phyloP scores from a whole-genome alignment of 306 rosid genomes.

The Rosa lucieae region DNA sequence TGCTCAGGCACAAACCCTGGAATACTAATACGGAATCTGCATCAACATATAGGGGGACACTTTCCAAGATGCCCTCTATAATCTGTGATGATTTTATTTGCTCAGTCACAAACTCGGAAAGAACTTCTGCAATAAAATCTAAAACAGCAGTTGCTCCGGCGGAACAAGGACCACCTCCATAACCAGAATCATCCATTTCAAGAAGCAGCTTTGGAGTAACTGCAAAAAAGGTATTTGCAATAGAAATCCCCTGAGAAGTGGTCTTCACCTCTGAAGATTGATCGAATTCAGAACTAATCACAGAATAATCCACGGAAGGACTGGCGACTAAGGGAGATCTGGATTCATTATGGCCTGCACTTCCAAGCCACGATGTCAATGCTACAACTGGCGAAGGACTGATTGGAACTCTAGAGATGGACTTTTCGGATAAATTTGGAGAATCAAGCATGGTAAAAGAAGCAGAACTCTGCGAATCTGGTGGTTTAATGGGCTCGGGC shows the following conservation, averaged over 20 bases:
- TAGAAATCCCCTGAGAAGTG: constrained; percentile 59
- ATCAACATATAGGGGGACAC: constrained; percentile 75
- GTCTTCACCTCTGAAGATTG: constrained; percentile 66
- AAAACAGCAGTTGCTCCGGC: constrained; percentile 96
- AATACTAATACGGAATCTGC: constrained; percentile 79
- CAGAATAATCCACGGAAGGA: constrained; percentile 69
- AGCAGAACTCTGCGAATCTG: constrained; percentile 74
- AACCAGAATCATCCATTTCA: constrained; percentile 90
- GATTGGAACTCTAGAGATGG: constrained; percentile 55
- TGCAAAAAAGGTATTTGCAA: constrained; percentile 56
- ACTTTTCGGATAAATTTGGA: constrained; percentile 84
- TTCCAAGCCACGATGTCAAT: constrained; percentile 89
- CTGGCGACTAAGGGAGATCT: constrained; percentile 59
- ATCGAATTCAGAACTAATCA: constrained; percentile 57
- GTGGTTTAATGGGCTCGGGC: constrained; percentile 41
- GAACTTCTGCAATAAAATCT: constrained; percentile 97
- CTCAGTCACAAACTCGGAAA: constrained; percentile 88
- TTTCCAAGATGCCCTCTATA: constrained; percentile 89
- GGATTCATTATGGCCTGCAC: constrained; percentile 50
- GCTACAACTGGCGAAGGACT: constrained; percentile 70
- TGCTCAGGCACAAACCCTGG: constrained; percentile 93
- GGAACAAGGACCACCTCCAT: constrained; percentile 99
- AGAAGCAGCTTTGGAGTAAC: constrained; percentile 77
- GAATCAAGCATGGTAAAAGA: constrained; percentile 65
- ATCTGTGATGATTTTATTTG: constrained; percentile 78